Evolutionary conservation across 2,329 filamentous ascomycete genomes (phyloP), one percentile per base, ranked within the genome.

Genomic region (Macrophomina pseudophaseolina): DNA sequence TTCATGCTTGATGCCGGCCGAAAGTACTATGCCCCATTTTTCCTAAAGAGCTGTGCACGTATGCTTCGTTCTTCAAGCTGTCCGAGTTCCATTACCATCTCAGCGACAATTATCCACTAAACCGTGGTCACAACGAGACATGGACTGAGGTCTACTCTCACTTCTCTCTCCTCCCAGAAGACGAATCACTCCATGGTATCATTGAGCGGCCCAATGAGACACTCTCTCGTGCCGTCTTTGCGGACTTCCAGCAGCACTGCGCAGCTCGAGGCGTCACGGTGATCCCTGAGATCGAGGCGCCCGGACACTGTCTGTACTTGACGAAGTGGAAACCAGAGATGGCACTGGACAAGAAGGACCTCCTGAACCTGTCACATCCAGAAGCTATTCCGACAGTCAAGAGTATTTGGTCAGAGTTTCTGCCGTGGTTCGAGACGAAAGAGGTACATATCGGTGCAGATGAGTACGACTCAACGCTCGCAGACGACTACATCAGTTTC

Each of bases 1-100:
- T 82, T 79, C 66, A 79, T 82, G 74, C 73, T 82, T 1, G 80
- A 82, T 66, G 80, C 80, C 0, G 80, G 80, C 12, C 74, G 80
- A 11, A 82, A 82, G 66, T 82, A 79, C 78, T 82, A 82, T 68
- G 68, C 76, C 2, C 73, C 75, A 0, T 70, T 73, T 1, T 82
- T 82, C 53, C 74, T 82, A 32, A 80, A 63, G 79, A 82, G 28
- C 70, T 82, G 23, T 82, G 80, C 73, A 80, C 79, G 32, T 82
- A 81, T 64, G 78, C 78, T 1, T 80, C 78, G 14, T 81, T 82
- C 71, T 84, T 83, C 75, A 84, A 82, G 71, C 75, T 83, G 71
- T 80, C 78, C 12, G 81, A 83, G 69, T 83, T 84, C 59, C 82
- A 84, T 66, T 83, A 83, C 68, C 82, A 84, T 69, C 79, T 80